Evolutionary conservation across 2,329 filamentous ascomycete species (phyloP).

Genomic region (Calonectria pseudoreteaudii): DNA sequence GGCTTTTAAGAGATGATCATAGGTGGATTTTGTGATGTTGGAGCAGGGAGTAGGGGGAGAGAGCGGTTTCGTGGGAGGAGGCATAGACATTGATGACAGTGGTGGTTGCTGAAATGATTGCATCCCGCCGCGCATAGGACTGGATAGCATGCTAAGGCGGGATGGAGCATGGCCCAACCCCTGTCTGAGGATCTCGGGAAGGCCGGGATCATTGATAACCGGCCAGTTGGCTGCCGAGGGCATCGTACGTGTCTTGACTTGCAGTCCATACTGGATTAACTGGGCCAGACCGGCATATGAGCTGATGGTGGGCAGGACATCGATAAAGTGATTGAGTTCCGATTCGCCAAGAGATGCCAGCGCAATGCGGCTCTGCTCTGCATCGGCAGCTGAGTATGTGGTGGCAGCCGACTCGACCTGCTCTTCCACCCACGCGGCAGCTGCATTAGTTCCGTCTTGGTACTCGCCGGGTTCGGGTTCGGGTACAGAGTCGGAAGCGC

Average conservation of each 20-base stretch:
- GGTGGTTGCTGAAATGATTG: not conserved
- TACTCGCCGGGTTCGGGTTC: not conserved
- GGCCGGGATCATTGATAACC: not conserved
- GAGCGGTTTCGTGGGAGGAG: not conserved
- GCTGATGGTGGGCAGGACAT: not conserved
- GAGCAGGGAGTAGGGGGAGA: not conserved
- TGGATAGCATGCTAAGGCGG: not conserved
- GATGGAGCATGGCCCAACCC: not conserved
- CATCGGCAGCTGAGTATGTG: not conserved
- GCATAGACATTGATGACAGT: not conserved
- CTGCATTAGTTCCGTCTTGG: not conserved
- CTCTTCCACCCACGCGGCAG: not conserved
- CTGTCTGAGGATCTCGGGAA: slow-evolving; percentile 7
- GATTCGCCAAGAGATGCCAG: not conserved
- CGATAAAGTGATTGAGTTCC: not conserved
- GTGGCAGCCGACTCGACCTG: not conserved
- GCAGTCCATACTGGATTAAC: not conserved
- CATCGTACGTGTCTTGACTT: not conserved
- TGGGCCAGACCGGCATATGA: not conserved
- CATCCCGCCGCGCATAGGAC: not conserved
- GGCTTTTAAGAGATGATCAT: not conserved
- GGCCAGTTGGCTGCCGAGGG: not conserved
- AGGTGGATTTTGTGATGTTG: not conserved
- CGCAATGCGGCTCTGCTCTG: not conserved
- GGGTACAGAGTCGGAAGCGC: not conserved